Base-by-base conservation (phyloP, 768 basidiomycete genomes). In the Mrakia gelida region DNA sequence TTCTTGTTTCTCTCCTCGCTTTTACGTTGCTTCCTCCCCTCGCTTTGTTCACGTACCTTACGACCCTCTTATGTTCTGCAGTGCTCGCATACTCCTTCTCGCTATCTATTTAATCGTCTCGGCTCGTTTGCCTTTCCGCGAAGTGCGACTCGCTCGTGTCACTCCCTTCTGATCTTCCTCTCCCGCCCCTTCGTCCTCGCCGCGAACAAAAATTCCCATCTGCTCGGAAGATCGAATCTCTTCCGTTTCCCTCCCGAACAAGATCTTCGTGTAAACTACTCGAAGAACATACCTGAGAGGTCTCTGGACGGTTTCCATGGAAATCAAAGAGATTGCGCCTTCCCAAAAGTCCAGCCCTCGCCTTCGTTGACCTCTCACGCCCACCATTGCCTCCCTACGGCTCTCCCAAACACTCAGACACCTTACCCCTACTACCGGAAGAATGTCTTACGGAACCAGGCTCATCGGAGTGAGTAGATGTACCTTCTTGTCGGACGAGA, bases 391-490 rank as follows among this genome's bases (percentile, higher is more conserved):
- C 38, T 28, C 61, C 38, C 32, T 56, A 18, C 38, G 78, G 59
- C 78, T 79, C 68, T 30, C 73, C 32, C 78, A 79, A 62, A 75
- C 73, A 10, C 78, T 79, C 59, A 7, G 59, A 43, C 78, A 79
- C 78, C 49, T 79, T 43, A 16, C 77, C 11, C n/a, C 78, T 15
- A 43, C 68, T 26, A 49, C 52, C 45, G 34, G 67, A 49, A 78
- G 28, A 18, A 79, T 79, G 78, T 38, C 78, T 38, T 92, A 90
- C 87, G 87, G 89, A 38, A 86, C 91, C 73, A 92, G 93, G 84
- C 87, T 91, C 87, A 88, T 95, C 84, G 92, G 91, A 61, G 78
- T 79, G 23, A 26, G 78, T 73, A 32, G 26, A 18, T 28, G 5
- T 75, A 13, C 21, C 16, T 32, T 56, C 11, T 34, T 38, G 61